A percentile compares a stretch with the other conserved stretches of the same genome.
Conservation (phyloP, 2,329 filamentous ascomycete species). For the Purpureocillium takamizusanense region DNA sequence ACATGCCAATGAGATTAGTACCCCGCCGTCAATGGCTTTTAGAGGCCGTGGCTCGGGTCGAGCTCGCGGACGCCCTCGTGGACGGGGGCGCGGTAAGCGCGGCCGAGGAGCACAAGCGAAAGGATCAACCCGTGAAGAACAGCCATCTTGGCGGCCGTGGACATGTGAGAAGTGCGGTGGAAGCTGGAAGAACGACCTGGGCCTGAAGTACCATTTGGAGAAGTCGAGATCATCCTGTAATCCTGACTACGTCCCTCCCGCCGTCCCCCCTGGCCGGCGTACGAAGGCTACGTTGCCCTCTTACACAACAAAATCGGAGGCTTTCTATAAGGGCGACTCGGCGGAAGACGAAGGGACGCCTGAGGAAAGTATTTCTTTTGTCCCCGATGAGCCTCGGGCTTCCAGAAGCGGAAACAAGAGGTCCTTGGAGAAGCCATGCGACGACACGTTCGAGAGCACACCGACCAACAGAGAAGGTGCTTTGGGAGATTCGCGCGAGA, state of each 20-base stretch:
- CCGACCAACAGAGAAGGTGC: too few relatives aligned
- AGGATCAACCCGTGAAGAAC: not conserved
- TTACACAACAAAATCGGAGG: not conserved
- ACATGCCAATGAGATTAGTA: not conserved
- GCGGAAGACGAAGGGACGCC: not conserved
- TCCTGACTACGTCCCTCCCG: conserved; percentile 21
- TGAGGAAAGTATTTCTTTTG: too few relatives aligned
- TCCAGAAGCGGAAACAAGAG: too few relatives aligned
- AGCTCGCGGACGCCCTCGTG: conserved; percentile 5
- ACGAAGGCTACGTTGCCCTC: conserved; percentile 6
- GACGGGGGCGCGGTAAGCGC: conserved; percentile 2
- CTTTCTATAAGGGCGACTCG: not conserved
- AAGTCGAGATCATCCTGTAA: conserved; percentile 48
- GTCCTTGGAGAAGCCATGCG: too few relatives aligned
- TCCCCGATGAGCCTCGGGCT: too few relatives aligned
- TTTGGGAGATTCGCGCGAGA: too few relatives aligned
- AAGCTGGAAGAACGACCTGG: conserved; percentile 48
- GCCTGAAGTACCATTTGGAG: conserved; percentile 48
- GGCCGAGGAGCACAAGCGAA: conserved; percentile 1
- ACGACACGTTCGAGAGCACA: too few relatives aligned
- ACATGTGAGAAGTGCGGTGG: conserved; percentile 44
- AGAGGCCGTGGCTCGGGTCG: conserved; percentile 4
- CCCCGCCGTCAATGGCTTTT: not conserved
- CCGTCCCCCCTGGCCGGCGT: conserved; percentile 8
- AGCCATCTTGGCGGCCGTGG: conserved; percentile 21